Base-by-base conservation (phyloP, 2,329 filamentous ascomycete genomes). In the Raffaelea deltoideospora region DNA sequence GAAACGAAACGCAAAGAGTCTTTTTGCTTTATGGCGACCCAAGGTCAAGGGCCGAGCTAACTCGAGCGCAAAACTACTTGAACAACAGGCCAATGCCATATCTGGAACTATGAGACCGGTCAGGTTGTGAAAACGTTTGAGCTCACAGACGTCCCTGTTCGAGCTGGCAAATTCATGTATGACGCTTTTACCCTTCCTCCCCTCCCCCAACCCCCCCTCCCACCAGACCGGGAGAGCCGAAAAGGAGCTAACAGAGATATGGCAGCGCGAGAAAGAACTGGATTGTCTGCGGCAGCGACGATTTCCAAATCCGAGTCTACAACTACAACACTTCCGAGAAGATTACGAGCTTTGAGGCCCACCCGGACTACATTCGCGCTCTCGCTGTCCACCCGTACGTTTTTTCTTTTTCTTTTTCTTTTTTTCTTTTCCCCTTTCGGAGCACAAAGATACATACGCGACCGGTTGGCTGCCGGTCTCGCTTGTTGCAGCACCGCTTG, bases 291-390 rank as follows among this genome's bases (percentile, higher is more conserved):
- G 90, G 90, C 53, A 88, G 81, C 48, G 85, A 93, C 63, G 85
- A 93, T 63, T 98, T 92, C 63, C 64, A 67, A 48, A 51, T 65
- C 33, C 37, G 46, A 24, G 33, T 43, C 24, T 39, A 43, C 40
- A 96, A 98, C 66, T 98, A 96, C 72, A 96, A 98, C 64, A 98
- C 90, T 37, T 93, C 85, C 42, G 90, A 98, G 63, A 96, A 95
- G 72, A 90, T 96, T 52, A 88, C 86, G 37, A 83, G 83, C 14
- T 96, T 95, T 59, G 88, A 96, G 64, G 88, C 87, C 35, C 90
- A 98, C 56, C 90, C 90, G 42, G 90, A 98, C 60, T 98, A 98
- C 55, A 96, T 98, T 55, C 83, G 90, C 50, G 87, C 90, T 35
- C 95, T 98, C 49, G 85, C 79, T 45, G 84, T 98, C 27, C 90